These are phyloP conservation scores for Sporothrix pseudoabietina DNA, from an alignment of 2,329 filamentous ascomycete genomes.

Conservation along the genomic window DNA sequence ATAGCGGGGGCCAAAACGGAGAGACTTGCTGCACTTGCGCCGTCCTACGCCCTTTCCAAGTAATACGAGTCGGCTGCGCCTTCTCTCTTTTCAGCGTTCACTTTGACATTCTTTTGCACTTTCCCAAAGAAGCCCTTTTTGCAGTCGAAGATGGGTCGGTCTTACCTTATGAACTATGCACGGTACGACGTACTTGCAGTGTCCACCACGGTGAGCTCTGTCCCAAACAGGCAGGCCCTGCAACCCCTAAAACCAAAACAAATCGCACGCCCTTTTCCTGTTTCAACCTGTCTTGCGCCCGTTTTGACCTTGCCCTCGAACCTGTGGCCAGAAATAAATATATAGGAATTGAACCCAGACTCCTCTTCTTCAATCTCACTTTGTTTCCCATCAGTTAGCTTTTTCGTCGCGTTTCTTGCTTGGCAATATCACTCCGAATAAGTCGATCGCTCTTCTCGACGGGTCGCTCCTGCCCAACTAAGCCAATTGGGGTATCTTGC, in stretches of 20 bases:
- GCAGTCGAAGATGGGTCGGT: not conserved
- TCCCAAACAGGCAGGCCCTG: not conserved
- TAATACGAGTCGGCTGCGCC: not conserved
- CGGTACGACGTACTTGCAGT: no score
- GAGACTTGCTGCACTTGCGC: not conserved
- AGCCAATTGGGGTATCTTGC: conserved; percentile 13
- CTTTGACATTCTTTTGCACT: not conserved
- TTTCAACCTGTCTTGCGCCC: conserved; percentile 11
- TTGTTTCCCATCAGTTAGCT: not conserved
- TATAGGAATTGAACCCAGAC: not conserved
- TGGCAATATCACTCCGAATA: not conserved
- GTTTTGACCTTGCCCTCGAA: not conserved
- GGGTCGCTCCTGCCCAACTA: conserved; percentile 18
- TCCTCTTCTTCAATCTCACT: not conserved
- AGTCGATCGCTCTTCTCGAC: not conserved
- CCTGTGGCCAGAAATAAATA: not conserved
- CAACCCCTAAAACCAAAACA: conserved; percentile 19
- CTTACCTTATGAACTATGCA: not conserved
- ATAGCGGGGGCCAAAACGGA: not conserved
- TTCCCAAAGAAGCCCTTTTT: no score
- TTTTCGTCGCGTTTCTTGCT: not conserved
- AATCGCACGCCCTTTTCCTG: conserved; percentile 14
- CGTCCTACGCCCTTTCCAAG: not conserved
- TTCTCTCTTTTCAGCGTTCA: not conserved
- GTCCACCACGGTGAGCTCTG: not conserved